Conservation (phyloP, 257 asterid species). For the Catharanthus roseus region DNA sequence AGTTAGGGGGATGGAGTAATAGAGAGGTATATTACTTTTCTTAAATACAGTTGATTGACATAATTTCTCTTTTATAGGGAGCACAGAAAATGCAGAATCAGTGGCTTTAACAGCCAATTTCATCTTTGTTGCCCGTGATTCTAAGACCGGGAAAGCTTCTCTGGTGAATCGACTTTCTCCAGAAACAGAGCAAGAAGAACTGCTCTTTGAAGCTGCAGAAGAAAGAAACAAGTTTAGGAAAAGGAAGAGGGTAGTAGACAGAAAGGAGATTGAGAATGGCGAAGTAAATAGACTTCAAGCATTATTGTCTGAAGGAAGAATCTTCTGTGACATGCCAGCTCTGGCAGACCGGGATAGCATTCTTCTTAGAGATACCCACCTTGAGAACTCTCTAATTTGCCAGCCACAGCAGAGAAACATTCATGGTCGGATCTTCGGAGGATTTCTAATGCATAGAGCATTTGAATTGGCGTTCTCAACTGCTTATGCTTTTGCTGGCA, state of each 20-base stretch:
- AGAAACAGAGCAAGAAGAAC: slow-evolving; percentile 65
- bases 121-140: slow-evolving; percentile 97
- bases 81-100: slow-evolving; percentile 42
- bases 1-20: background rate
- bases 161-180: slow-evolving; percentile 64
- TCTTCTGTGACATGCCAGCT: slow-evolving; percentile 97
- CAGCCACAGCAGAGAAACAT: slow-evolving; percentile 99
- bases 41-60: slow-evolving; percentile 1
- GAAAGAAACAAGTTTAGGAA: slow-evolving; percentile 61
- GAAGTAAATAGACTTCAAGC: slow-evolving; percentile 50
- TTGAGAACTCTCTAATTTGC: slow-evolving; percentile 87
- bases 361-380: slow-evolving; percentile 83
- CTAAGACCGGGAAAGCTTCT: slow-evolving; percentile 80
- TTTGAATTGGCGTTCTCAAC: slow-evolving; percentile 90
- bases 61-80: slow-evolving; percentile 31
- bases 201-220: slow-evolving; percentile 74
- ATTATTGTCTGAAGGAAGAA: slow-evolving; percentile 74
- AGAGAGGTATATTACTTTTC: background rate
- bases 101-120: slow-evolving; percentile 81
- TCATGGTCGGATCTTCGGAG: slow-evolving; percentile 97
- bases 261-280: slow-evolving; percentile 52
- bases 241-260: slow-evolving; percentile 42
- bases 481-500: slow-evolving; percentile 83
- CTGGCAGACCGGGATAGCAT: slow-evolving; percentile 88
- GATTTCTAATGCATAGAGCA: slow-evolving; percentile 87